Percentiles rank a stretch among this genome's conserved stretches.
phyloP scores from a whole-genome alignment of 371 early-diverging fungal species.

The Phascolomyces articulosus region DNA sequence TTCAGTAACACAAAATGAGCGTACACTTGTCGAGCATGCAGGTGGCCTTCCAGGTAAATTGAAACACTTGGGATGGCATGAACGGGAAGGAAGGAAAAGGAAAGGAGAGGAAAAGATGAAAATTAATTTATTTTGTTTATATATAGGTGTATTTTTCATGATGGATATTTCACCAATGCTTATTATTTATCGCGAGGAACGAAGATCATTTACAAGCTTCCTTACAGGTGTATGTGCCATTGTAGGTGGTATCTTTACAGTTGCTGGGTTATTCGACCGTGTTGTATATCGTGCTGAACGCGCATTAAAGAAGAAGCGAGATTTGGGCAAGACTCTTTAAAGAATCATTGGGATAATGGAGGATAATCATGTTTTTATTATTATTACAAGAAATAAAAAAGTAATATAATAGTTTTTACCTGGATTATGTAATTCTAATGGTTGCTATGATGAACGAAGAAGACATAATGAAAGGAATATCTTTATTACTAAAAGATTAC shows the following conservation, averaged over 20 bases:
- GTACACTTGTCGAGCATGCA: constrained; percentile 28
- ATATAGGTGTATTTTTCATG: constrained; percentile 89
- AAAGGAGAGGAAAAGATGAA: not conserved
- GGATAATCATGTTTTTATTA: too few relatives aligned
- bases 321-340: constrained; percentile 79
- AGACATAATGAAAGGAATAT: too few relatives aligned
- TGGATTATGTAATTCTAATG: too few relatives aligned
- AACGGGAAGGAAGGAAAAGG: constrained; percentile 1
- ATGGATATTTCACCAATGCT: constrained; percentile 98
- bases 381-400: too few relatives aligned
- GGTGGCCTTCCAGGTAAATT: constrained; percentile 57
- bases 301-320: constrained; percentile 78
- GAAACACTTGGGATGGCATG: too few relatives aligned
- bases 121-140: not conserved
- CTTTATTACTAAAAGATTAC: too few relatives aligned
- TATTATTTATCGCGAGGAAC: constrained; percentile 84
- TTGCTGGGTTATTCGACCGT: constrained; percentile 91
- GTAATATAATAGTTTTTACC: too few relatives aligned
- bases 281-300: constrained; percentile 89
- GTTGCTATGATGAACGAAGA: too few relatives aligned
- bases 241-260: constrained; percentile 94
- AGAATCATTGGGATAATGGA: too few relatives aligned
- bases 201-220: constrained; percentile 84
- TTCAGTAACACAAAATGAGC: constrained; percentile 88
- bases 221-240: constrained; percentile 93